Evolutionary conservation across 345 rosid species (phyloP).

Genomic region (Excoecaria agallocha): DNA sequence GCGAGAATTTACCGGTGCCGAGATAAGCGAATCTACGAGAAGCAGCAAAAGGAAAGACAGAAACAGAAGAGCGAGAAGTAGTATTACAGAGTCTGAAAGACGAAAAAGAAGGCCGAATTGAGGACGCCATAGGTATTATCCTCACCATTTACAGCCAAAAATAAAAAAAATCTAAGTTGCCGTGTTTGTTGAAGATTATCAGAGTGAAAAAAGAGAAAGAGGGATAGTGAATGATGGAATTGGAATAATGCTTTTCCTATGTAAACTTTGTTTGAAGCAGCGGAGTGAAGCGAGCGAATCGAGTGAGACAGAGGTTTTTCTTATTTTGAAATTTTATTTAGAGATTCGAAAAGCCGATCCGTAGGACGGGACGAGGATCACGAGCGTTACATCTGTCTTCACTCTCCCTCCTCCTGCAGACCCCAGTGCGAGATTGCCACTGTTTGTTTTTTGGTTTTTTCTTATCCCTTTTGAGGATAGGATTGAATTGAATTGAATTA

Average conservation of each 20-base stretch:
- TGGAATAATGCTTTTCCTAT: background rate
- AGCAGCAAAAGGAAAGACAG: constrained; percentile 32
- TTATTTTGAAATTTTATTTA: background rate
- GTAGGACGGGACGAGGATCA: constrained; percentile 1
- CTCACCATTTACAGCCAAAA: constrained; percentile 44
- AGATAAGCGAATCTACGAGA: constrained; percentile 46
- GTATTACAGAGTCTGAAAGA: constrained; percentile 41
- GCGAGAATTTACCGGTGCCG: constrained; percentile 38
- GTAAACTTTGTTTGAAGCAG: background rate
- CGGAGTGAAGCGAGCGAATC: constrained; percentile 3
- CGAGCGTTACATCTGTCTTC: constrained; percentile 3
- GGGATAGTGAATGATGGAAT: background rate
- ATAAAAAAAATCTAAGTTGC: background rate
- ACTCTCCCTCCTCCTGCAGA: background rate
- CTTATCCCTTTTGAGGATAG: background rate
- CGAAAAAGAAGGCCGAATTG: constrained; percentile 66
- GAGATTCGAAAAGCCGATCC: background rate
- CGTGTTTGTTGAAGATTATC: background rate
- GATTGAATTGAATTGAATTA: no score
- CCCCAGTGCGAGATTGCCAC: background rate
- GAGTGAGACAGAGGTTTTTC: background rate
- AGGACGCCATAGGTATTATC: constrained; percentile 75
- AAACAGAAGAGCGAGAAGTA: constrained; percentile 37
- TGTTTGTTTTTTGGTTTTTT: background rate
- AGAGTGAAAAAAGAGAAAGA: background rate